These are phyloP conservation scores for Fusarium penzigii DNA, from an alignment of 2,329 filamentous ascomycete species.

Conservation along the genomic window DNA sequence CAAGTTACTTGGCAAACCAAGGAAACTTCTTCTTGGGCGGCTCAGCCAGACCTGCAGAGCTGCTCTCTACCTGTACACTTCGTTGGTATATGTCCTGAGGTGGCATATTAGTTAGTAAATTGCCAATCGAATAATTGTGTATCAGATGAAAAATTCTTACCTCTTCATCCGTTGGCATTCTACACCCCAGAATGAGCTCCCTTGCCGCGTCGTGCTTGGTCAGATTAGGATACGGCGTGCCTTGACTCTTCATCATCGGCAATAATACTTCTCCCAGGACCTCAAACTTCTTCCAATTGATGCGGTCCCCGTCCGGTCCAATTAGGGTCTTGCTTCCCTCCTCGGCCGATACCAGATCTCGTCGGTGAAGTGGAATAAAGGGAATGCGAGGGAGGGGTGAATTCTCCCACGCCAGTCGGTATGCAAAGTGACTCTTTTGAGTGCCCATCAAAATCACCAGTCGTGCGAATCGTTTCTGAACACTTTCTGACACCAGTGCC, in stretches of 20 bases:
- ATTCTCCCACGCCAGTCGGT: conserved; percentile 97
- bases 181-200: conserved; percentile 77
- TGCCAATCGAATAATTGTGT: no score
- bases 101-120: conserved; percentile 33
- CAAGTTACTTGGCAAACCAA: conserved; percentile 58
- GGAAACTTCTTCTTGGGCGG: conserved; percentile 65
- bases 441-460: conserved; percentile 91
- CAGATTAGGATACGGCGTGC: conserved; percentile 75
- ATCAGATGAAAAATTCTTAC: conserved; percentile 51
- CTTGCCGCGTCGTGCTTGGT: conserved; percentile 68
- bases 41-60: conserved; percentile 46
- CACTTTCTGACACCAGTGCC: conserved; percentile 68
- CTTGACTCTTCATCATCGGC: conserved; percentile 89
- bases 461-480: conserved; percentile 83
- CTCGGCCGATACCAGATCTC: conserved; percentile 88
- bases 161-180: conserved; percentile 83
- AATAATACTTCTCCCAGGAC: conserved; percentile 90
- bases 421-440: conserved; percentile 89
- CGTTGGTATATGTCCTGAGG: conserved; percentile 65
- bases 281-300: conserved; percentile 99
- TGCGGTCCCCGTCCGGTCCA: conserved; percentile 68
- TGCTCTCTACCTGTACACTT: conserved; percentile 59
- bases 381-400: conserved; percentile 87
- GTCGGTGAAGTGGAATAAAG: conserved; percentile 84
- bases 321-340: conserved; percentile 91